Conservation (phyloP, 768 basidiomycete genomes). For the Suillus spraguei region DNA sequence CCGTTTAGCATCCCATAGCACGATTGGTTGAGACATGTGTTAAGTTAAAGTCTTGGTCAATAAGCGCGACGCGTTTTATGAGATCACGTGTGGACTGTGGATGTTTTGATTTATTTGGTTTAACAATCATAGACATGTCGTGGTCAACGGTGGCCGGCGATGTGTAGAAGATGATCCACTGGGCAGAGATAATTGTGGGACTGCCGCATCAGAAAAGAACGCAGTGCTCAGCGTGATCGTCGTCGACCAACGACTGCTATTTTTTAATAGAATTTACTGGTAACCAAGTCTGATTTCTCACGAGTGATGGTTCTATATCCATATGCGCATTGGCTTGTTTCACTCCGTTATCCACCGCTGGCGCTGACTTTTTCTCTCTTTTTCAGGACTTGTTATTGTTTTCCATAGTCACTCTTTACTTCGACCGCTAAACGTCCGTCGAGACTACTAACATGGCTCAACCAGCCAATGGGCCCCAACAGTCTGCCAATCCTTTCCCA, state of each 20-base stretch:
- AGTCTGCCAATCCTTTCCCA: slow-evolving; percentile 29
- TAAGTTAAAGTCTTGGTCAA: background rate
- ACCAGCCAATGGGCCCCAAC: slow-evolving; percentile 43
- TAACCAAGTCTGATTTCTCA: slow-evolving; percentile 16
- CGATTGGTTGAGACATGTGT: slow-evolving; percentile 12
- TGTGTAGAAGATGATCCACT: no score
- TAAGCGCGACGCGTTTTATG: slow-evolving; percentile 8
- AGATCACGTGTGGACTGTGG: slow-evolving; percentile 9
- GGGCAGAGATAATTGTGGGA: background rate
- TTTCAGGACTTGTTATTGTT: slow-evolving; percentile 7
- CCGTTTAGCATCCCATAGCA: slow-evolving; percentile 15
- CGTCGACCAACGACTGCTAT: background rate
- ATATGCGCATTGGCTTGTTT: slow-evolving; percentile 7
- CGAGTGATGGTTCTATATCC: slow-evolving; percentile 5
- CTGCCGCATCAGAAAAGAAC: background rate
- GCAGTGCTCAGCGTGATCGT: background rate
- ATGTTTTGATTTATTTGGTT: background rate
- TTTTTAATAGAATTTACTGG: slow-evolving; percentile 11
- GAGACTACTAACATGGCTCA: slow-evolving; percentile 32
- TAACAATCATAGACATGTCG: no score
- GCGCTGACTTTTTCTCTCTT: slow-evolving; percentile 24
- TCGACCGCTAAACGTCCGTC: slow-evolving; percentile 4
- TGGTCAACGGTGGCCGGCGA: no score
- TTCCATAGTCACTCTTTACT: slow-evolving; percentile 26
- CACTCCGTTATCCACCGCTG: slow-evolving; percentile 30